Conservation (phyloP, 2,329 filamentous ascomycete species). For the Ustilaginoidea virens region DNA sequence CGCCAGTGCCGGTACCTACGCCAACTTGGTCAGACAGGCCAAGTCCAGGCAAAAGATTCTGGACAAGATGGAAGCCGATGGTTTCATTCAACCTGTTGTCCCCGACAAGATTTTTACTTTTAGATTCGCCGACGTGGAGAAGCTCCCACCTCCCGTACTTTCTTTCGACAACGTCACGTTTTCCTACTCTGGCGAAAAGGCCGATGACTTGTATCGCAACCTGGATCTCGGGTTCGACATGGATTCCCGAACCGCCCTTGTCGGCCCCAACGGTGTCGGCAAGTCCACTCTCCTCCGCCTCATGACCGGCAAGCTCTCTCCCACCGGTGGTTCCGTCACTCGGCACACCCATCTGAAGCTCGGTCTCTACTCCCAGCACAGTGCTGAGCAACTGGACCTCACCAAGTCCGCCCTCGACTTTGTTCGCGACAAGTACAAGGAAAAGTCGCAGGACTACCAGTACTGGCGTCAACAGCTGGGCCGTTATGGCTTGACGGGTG, state of each 20-base stretch:
- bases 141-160: conserved; percentile 92
- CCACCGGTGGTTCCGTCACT: conserved; percentile 66
- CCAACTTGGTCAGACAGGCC: conserved; percentile 96
- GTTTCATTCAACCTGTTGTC: conserved; percentile 84
- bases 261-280: conserved; percentile 97
- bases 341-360: conserved; percentile 98
- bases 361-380: conserved; percentile 96
- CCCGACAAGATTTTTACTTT: conserved; percentile 87
- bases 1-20: conserved; percentile 96
- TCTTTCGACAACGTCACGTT: conserved; percentile 97
- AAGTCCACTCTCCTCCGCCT: conserved; percentile 93
- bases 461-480: conserved; percentile 98
- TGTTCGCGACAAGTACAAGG: conserved; percentile 83
- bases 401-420: conserved; percentile 98
- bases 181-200: conserved; percentile 80
- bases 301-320: conserved; percentile 89
- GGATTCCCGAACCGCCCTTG: conserved; percentile 93
- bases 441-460: conserved; percentile 92
- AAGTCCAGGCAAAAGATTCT: conserved; percentile 99
- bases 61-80: conserved; percentile 99
- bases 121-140: conserved; percentile 96
- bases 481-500: conserved; percentile 82
- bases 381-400: conserved; percentile 91
- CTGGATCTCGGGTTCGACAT: conserved; percentile 98
- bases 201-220: conserved; percentile 91